These are phyloP conservation scores for Moricandia arvensis DNA, from an alignment of 345 rosid species.

Conservation along the genomic window DNA sequence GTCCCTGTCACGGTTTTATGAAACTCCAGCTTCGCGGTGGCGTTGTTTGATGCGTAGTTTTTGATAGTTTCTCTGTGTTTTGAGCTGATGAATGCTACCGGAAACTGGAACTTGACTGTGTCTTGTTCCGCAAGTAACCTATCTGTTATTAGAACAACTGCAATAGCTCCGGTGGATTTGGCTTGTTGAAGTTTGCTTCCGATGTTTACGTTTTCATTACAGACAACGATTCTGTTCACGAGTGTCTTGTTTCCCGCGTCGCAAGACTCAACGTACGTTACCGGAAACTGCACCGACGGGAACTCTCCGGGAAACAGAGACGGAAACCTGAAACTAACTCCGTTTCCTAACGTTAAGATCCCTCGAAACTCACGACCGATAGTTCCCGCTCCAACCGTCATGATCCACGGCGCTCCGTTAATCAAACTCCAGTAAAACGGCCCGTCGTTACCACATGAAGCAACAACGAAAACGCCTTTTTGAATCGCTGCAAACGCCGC, in stretches of 20 bases:
- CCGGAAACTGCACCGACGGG: slow-evolving; percentile 24
- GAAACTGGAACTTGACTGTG: slow-evolving; percentile 10
- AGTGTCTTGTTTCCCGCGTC: slow-evolving; percentile 5
- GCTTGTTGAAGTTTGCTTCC: not conserved
- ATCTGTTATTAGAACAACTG: slow-evolving; percentile 42
- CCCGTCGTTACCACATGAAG: slow-evolving; percentile 61
- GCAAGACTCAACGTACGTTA: slow-evolving; percentile 33
- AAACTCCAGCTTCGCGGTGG: slow-evolving; percentile 41
- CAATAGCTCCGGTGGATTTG: slow-evolving; percentile 26
- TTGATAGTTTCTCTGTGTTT: slow-evolving; percentile 11
- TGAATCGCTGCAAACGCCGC: slow-evolving; percentile 58
- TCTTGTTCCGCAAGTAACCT: slow-evolving; percentile 12
- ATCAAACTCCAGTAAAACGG: slow-evolving; percentile 40
- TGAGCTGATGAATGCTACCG: slow-evolving; percentile 37
- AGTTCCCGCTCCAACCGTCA: slow-evolving; percentile 46
- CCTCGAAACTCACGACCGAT: slow-evolving; percentile 40
- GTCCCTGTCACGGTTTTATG: slow-evolving; percentile 36
- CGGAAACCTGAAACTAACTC: slow-evolving; percentile 32
- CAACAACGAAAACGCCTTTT: slow-evolving; percentile 49
- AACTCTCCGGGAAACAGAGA: slow-evolving; percentile 45
- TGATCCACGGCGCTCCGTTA: slow-evolving; percentile 51
- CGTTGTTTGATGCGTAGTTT: slow-evolving; percentile 18
- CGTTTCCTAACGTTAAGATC: slow-evolving; percentile 39
- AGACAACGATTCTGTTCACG: slow-evolving; percentile 35
- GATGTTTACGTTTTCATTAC: slow-evolving; percentile 20